Base-by-base conservation (phyloP, 495 filamentous ascomycete species). In the Aspergillus leporis region DNA sequence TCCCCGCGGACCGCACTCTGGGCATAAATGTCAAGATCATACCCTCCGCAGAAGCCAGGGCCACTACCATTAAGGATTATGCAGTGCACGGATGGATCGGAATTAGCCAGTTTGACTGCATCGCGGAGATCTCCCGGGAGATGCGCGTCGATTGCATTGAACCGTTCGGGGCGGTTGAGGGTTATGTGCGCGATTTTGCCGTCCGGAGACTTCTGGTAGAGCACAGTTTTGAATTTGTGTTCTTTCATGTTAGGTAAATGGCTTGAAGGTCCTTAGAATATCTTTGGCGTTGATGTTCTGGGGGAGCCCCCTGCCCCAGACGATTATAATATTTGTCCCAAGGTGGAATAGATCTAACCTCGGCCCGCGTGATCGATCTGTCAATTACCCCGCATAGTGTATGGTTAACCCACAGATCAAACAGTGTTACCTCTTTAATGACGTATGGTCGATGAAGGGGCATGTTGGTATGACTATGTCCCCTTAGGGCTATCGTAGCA, bases 161-260 rank as follows among this genome's bases (percentile, higher is more conserved):
- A 40, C 0, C 18, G 25, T 13, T 34, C 34, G 5, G 51, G 51
- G 30, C 51, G 51, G 18, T 53, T 53, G 8, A 53, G 22, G 30
- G 31, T 53, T 28, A 53, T 40, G 10, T 53, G 31, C 0, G 51
- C 51, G 7, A 53, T 32, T 23, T 53, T 53, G 14, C 51, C 51
- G 14, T 53, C 51, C 8, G 51, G 5, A 3, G 51, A 53, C 14
- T 28, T 40, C 2, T 40, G 4, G 31, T 58, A 61, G 48, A 85
- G 66, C 10, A 36, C 10, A 3, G 34, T 12, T 14, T 36, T 36
- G 34, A 36, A 36, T 12, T 10, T 1, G 9, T 14, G 9, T 5
- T 2, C 13, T 12, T 36, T 8, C 34, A 36, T 36, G 2, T 36
- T 36, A 2, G 3, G 13, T 10, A 2, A 4, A 36, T 36, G 34